Conservation (phyloP, 2,329 filamentous ascomycete genomes). For the Rhinocladiella similis region DNA sequence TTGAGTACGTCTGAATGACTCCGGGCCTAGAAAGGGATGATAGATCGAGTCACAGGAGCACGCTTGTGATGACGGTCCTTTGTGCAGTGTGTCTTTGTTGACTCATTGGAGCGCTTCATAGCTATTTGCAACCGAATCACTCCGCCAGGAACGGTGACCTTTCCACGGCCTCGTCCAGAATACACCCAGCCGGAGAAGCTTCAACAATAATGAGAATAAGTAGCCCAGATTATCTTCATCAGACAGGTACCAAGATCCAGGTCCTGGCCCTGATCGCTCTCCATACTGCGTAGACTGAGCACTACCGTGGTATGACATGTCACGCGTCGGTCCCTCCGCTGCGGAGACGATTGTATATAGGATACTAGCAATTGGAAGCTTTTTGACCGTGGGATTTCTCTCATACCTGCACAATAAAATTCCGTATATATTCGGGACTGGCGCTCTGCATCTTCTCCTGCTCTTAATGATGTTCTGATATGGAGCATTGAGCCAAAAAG, state of each 20-base stretch:
- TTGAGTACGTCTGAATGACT: not conserved
- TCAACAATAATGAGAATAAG: too few species aligned
- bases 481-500: not conserved
- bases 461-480: not conserved
- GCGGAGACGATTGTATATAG: not conserved
- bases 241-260: too few species aligned
- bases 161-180: too few species aligned
- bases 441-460: not conserved
- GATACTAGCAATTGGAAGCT: not conserved
- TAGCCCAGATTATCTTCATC: too few species aligned
- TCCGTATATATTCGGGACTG: not conserved
- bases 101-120: not conserved
- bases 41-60: not conserved
- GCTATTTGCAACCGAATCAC: too few species aligned
- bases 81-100: not conserved
- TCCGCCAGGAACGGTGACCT: too few species aligned
- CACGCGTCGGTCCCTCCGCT: not conserved
- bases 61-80: not conserved
- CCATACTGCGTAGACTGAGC: not conserved
- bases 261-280: not conserved
- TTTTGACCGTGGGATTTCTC: not conserved
- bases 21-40: not conserved
- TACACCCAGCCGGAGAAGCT: too few species aligned
- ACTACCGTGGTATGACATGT: not conserved
- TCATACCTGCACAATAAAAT: not conserved